Evolutionary conservation across 2,329 filamentous ascomycete genomes (phyloP), one percentile per base, ranked within the genome.

Genomic region (Meredithiella fracta): DNA sequence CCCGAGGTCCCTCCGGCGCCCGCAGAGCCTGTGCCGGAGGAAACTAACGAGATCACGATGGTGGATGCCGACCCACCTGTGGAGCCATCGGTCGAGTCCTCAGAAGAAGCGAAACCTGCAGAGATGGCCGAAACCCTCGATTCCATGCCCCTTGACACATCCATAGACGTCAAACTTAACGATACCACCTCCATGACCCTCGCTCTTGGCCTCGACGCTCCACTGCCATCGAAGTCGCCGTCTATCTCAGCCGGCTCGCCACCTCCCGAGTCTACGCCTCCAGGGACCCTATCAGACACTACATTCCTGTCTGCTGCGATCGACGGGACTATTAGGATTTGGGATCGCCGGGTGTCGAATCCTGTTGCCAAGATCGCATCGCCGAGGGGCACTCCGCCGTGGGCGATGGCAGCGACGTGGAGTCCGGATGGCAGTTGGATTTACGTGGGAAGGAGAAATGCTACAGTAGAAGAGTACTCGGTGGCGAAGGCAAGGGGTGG

Each of bases 331-430:
- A 74, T 98, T 47, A 83, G 89, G n/a, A 81, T 98, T 61, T 98
- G 92, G 91, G 94, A 98, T 64, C 75, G 83, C 2, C 81, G 92
- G 20, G 79, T 85, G 60, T 78, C 78, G 1, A 77, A 83, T 37
- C 85, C 91, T 0, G 75, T 95, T 1, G 89, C 92, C 2, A 80
- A 83, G 26, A 91, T 97, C 57, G 74, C 76, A 1, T 86, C 85
- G 17, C 75, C 82, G 9, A 78, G 80, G 9, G 81, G 82, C 17
- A 86, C 88, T 0, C 91, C 92, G 1, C 92, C 91, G 0, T 98
- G 91, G 91, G 97, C 91, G 68, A 96, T 95, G 82, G 90, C 87
- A 61, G 88, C 89, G 0, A 95, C 89, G 70, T 98, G 92, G 92
- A 91, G 85, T 55, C 89, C 89, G 0, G 86, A 96, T 66, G 92